Evolutionary conservation across 345 rosid species (phyloP), one percentile per base, ranked within the genome.

Genomic region (Trapa incisa): DNA sequence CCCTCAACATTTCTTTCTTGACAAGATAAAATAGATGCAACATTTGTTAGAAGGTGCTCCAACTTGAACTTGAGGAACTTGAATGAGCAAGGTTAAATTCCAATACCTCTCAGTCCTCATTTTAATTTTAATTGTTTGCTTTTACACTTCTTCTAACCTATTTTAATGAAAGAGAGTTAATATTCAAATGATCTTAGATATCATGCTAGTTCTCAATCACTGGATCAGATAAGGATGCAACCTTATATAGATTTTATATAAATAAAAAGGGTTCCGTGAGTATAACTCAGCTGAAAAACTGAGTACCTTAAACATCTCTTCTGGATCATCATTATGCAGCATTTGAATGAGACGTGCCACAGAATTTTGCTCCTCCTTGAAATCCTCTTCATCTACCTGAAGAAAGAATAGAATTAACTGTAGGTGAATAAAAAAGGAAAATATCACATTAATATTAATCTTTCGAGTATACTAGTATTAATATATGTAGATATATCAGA

Each of bases 261-360:
- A 58, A 8, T 58, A 4, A 58, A 58, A 29, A 3, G 5, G 48
- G 1, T 32, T 33, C 38, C 37, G 11, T 33, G 63, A 29, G 37
- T 11, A 58, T 32, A 58, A 58, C 3, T 58, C 38, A 6, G 62
- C 36, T 33, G 14, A 14, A 47, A 52, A 50, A 69, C 61, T 47
- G 73, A 66, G 67, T 80, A 94, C 99, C 99, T 94, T 89, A 68
- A 83, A 91, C 99, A 94, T 89, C 83, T 94, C 97, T 75, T 91
- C 99, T 33, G 81, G 80, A 68, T 91, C 96, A 70, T 94, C 96
- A 81, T 79, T 87, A 73, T 83, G 77, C 68, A 91, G 74, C 96
- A 91, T 85, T 82, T 91, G 96, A 80, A 87, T 89, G 65, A 94
- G 93, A 65, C 96, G 93, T 29, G 96, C 91, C 71, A 94, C 97